These are phyloP conservation scores for Clavispora fructus DNA, from an alignment of 805 yeast genomes.

Conservation along the genomic window DNA sequence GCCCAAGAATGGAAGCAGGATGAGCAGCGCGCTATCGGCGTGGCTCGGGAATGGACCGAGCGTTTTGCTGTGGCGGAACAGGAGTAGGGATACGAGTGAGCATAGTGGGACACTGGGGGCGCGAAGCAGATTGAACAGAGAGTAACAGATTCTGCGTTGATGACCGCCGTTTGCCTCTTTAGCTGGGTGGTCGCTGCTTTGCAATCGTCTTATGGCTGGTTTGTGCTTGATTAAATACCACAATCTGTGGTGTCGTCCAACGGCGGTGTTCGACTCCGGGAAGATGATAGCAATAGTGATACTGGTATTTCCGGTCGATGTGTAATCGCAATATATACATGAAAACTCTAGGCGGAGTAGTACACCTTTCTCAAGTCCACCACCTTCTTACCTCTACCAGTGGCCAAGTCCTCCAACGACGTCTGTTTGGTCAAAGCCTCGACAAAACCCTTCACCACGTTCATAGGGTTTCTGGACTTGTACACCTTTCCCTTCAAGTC, in stretches of 20 bases:
- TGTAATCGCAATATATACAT: conserved; percentile 9
- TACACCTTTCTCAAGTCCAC: conserved; percentile 89
- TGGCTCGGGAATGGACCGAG: conserved; percentile 73
- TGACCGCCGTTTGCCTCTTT: too few species aligned
- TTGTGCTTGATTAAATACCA: too few species aligned
- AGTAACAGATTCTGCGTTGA: too few species aligned
- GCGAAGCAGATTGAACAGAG: not conserved
- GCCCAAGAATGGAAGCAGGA: conserved; percentile 94
- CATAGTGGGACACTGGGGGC: not conserved
- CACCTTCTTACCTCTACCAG: conserved; percentile 89
- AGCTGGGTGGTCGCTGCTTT: too few species aligned
- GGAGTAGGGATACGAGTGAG: not conserved
- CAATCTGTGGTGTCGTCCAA: too few species aligned
- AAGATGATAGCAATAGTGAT: too few species aligned
- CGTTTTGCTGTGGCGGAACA: not conserved
- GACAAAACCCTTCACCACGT: conserved; percentile 82
- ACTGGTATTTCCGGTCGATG: not conserved
- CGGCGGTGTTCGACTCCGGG: too few species aligned
- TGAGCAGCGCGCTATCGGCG: conserved; percentile 71
- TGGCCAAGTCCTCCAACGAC: conserved; percentile 81
- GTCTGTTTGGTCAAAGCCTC: conserved; percentile 81
- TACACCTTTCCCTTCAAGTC: conserved; percentile 89
- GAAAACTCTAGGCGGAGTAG: conserved; percentile 44
- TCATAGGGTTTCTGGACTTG: conserved; percentile 91
- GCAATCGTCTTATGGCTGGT: too few species aligned